Base-by-base conservation (phyloP, 1,139 yeast species). In the Taiozyma sp. region DNA sequence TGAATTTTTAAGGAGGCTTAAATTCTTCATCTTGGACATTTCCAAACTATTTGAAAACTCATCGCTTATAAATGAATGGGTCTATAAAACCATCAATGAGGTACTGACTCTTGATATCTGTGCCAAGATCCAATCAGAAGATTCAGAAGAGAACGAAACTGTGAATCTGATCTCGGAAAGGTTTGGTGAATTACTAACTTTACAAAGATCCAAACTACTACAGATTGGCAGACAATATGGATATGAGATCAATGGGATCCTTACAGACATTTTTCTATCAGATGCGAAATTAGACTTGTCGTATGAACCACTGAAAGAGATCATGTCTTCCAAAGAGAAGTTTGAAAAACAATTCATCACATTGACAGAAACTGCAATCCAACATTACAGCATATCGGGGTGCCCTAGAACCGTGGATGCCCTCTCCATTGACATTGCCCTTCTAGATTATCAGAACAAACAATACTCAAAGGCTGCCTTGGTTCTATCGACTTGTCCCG, bases 391-490 rank as follows among this genome's bases (percentile, higher is more conserved):
- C 11, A 29, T 50, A 0, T 49, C 62, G 0, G 53, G 48, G 35
- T 60, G 70, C 54, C 76, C 81, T 11, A 76, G 91, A 56, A 76
- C 90, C 0, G 81, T 87, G 10, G 93, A 87, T 61, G 74, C 85
- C 8, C 70, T 93, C 29, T 83, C 93, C 4, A 80, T 88, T n/a
- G 97, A 93, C 57, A 73, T 89, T 49, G 97, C 96, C 0, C 64
- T 87, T 16, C 67, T 89, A 24, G 81, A 85, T 46, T 86, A 79
- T 62, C 82, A 81, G 55, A 69, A 72, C 46, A 70, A 76, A 1
- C 76, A 85, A 45, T 85, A 81, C 57, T 73, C 74, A 42, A 77
- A 77, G 44, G 87, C 96, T 1, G 76, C 83, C 11, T 69, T 76
- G 14, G 79, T 86, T 9, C 70, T 91, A 10, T 80, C 81, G 45